Evolutionary conservation across 805 yeast genomes (phyloP), one percentile per base, ranked within the genome.

Genomic region (Nakazawaea siamensis): DNA sequence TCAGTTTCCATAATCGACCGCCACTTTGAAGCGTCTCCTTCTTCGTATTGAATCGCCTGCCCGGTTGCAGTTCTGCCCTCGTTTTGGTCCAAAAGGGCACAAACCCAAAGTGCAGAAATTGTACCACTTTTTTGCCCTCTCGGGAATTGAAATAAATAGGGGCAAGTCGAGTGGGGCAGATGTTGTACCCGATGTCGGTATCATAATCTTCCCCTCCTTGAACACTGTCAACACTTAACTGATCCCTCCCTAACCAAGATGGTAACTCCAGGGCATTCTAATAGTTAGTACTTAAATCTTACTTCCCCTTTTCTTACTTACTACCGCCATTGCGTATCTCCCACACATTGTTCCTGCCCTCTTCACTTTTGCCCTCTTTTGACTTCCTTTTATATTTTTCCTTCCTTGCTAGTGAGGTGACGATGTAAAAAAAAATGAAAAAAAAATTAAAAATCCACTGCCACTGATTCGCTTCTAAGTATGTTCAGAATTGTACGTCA

Each of bases 101-200:
- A 24, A 86, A 57, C 0, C 95, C 92, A 83, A 94, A 87, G 31
- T 68, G 70, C 92, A 84, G 83, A 29, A 68, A 65, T 37, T 70
- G 58, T 3, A 72, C 23, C 2, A 49, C 39, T 25, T 45, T 49
- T 29, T 25, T 36, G 48, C 59, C 13, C 50, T 48, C 31, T 6
- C 41, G 35, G 24, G 38, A 35, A 12, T 38, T 29, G 28, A 34
- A 41, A 41, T 42, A 68, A 35, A 54, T 76, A 27, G 64, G 81
- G 1, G 64, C 73, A 11, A 43, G 44, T 25, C 61, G 57, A 3
- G 82, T 76, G 1, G 90, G 92, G 0, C 76, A 73, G 2, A 81
- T 62, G 43, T 81, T 80, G 49, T 66, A 78, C 6, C 76, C 58
- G 3, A 65, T 60, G 0, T 40, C 30, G 21, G 58, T 57, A 1